A percentile compares a stretch with the other conserved stretches of the same genome.
phyloP scores from a whole-genome alignment of 352 stramenopile species.

The Phytophthora fragariae region DNA sequence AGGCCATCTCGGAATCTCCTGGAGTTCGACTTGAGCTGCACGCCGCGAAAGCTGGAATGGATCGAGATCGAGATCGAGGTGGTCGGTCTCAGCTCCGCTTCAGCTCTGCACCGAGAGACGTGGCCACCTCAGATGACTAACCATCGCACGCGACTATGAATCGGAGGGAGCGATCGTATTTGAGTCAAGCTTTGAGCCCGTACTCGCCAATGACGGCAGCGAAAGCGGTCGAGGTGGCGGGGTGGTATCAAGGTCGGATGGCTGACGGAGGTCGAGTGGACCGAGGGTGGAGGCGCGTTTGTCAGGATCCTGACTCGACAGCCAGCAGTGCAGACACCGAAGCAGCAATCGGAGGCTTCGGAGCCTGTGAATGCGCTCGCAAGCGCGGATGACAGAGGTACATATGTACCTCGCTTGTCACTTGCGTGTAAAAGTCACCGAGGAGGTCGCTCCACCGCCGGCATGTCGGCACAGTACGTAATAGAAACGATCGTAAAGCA shows the following conservation, averaged over 20 bases:
- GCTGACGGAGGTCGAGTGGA: conserved; percentile 4
- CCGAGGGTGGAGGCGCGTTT: not conserved
- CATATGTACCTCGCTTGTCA: not conserved
- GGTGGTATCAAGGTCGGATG: not conserved
- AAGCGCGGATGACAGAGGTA: not conserved
- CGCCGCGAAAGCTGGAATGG: conserved; percentile 20
- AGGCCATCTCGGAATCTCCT: conserved; percentile 21
- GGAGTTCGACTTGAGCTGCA: conserved; percentile 15
- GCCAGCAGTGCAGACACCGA: not conserved
- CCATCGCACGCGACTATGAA: not conserved
- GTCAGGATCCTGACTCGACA: not conserved
- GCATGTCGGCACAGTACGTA: not conserved
- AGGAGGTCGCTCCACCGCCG: not conserved
- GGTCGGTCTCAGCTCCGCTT: conserved; percentile 16
- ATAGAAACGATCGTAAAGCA: not conserved
- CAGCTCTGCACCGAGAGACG: conserved; percentile 6
- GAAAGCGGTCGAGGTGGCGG: conserved; percentile 18
- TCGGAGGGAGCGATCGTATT: not conserved
- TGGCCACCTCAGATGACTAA: not conserved
- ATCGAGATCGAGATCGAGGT: not conserved
- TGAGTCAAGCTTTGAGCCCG: not conserved
- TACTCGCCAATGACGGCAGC: not conserved
- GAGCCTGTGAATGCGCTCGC: not conserved
- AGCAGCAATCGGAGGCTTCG: not conserved
- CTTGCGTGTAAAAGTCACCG: not conserved